Percentiles rank a stretch among this genome's conserved stretches.
Conservation (phyloP, 73 alveolate genomes). For the Breviolum minutum region DNA sequence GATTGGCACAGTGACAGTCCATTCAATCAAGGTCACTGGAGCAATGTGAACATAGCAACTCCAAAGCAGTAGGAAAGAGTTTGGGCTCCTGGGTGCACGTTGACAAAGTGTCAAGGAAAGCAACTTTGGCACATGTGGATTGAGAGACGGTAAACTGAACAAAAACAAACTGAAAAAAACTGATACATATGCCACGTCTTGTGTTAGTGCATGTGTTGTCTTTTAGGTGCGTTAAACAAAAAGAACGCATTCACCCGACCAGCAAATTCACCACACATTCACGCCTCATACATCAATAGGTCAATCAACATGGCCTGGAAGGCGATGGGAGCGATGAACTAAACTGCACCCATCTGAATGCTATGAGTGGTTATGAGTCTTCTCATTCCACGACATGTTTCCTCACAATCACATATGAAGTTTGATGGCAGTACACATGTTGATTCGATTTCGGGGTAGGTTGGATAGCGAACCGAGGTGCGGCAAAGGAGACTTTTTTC, state of each 20-base stretch:
- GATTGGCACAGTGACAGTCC: too few species aligned
- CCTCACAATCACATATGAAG: too few species aligned
- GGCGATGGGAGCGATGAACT: not conserved
- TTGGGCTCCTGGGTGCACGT: constrained; percentile 28
- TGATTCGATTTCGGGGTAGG: too few species aligned
- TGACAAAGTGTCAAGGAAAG: not conserved
- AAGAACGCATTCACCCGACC: not conserved
- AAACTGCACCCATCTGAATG: too few species aligned
- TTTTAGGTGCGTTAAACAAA: not conserved
- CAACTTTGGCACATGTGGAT: not conserved
- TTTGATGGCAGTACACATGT: too few species aligned
- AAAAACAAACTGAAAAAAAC: not conserved
- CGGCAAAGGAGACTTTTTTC: too few species aligned
- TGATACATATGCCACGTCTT: not conserved
- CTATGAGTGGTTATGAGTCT: too few species aligned
- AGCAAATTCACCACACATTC: too few species aligned
- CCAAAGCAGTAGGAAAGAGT: constrained; percentile 48
- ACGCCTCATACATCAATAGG: constrained; percentile 77
- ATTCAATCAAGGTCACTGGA: not conserved
- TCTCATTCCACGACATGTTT: too few species aligned
- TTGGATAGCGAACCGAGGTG: too few species aligned
- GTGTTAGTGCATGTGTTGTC: not conserved
- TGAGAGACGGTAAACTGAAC: not conserved
- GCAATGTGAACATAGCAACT: constrained; percentile 35
- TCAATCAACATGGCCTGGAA: constrained; percentile 79